These are phyloP conservation scores for Lignosus rhinocerotis DNA, from an alignment of 1,284 basidiomycete species.

Conservation along the genomic window DNA sequence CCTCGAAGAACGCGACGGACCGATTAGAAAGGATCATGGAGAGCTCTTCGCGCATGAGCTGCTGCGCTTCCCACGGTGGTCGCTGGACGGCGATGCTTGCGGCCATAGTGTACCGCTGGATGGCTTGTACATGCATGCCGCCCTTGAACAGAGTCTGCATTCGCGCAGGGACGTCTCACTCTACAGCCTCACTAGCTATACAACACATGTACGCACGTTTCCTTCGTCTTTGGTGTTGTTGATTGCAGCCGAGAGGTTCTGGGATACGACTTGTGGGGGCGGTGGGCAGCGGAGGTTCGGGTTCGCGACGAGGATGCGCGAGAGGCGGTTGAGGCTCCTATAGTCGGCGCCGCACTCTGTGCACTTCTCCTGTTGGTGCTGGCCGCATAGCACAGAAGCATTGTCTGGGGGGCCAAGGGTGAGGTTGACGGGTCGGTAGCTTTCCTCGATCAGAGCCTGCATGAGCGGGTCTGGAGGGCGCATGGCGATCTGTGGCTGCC, in stretches of 20 bases:
- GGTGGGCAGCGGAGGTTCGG: slow-evolving; percentile 80
- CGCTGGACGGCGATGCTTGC: slow-evolving; percentile 81
- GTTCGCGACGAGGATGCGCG: slow-evolving; percentile 68
- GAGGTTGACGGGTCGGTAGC: slow-evolving; percentile 63
- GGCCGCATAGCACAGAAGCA: slow-evolving; percentile 54
- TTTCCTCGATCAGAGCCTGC: slow-evolving; percentile 74
- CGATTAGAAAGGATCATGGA: slow-evolving; percentile 90
- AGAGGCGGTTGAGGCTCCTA: slow-evolving; percentile 67
- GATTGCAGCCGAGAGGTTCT: slow-evolving; percentile 73
- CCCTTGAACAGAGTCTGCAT: slow-evolving; percentile 74
- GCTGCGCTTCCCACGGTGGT: slow-evolving; percentile 87
- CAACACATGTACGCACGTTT: slow-evolving; percentile 61
- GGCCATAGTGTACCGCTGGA: slow-evolving; percentile 84
- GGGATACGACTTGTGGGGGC: slow-evolving; percentile 75
- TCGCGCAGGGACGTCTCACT: background rate
- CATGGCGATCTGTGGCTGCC: slow-evolving; percentile 40
- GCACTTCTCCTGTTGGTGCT: slow-evolving; percentile 73
- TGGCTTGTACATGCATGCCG: slow-evolving; percentile 73
- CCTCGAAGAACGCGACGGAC: slow-evolving; percentile 81
- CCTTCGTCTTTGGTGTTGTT: slow-evolving; percentile 86
- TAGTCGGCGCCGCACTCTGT: slow-evolving; percentile 72
- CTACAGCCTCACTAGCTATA: slow-evolving; percentile 1
- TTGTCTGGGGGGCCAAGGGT: slow-evolving; percentile 53
- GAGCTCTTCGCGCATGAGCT: slow-evolving; percentile 86
- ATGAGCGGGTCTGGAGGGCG: slow-evolving; percentile 65